A percentile compares a stretch with the other conserved stretches of the same genome.
Evolutionary conservation across 805 yeast species (phyloP).

Genomic region (Ogataea siamensis): DNA sequence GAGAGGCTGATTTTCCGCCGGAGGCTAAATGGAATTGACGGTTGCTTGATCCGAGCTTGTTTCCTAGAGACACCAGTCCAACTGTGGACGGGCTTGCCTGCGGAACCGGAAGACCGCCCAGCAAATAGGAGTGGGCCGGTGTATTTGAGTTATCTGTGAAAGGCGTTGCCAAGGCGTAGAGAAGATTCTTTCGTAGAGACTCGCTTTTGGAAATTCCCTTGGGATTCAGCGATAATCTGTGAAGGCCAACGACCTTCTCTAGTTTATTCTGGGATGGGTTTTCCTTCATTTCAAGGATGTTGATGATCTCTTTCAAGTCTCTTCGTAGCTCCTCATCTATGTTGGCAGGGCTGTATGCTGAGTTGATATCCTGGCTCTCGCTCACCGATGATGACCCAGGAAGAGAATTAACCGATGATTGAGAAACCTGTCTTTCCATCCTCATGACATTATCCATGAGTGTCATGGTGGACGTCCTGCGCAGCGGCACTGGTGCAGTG

Average conservation of each 20-base stretch:
- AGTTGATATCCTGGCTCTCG: neutral
- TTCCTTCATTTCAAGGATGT: slow-evolving; percentile 42
- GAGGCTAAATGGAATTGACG: slow-evolving; percentile 57
- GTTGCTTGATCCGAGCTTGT: slow-evolving; percentile 27
- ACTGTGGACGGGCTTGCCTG: slow-evolving; percentile 26
- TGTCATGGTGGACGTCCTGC: slow-evolving; percentile 19
- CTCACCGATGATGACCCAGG: neutral
- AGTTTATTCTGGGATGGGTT: slow-evolving; percentile 21
- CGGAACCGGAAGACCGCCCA: slow-evolving; percentile 29
- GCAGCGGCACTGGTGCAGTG: slow-evolving; percentile 6
- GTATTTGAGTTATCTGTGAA: slow-evolving; percentile 43
- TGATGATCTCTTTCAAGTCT: slow-evolving; percentile 50
- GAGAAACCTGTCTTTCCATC: slow-evolving; percentile 43
- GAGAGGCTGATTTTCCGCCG: slow-evolving; percentile 64
- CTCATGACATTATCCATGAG: slow-evolving; percentile 29
- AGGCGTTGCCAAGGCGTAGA: slow-evolving; percentile 68
- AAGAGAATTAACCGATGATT: slow-evolving; percentile 27
- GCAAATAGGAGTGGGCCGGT: slow-evolving; percentile 7
- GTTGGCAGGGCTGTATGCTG: slow-evolving; percentile 1
- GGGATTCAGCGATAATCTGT: slow-evolving; percentile 51
- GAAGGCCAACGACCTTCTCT: slow-evolving; percentile 48
- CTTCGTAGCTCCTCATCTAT: slow-evolving; percentile 9
- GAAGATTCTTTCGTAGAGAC: slow-evolving; percentile 43
- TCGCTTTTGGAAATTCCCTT: slow-evolving; percentile 38
- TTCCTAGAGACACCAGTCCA: slow-evolving; percentile 25